These are phyloP conservation scores for Sporothrix dimorphospora DNA, from an alignment of 2,329 filamentous ascomycete genomes.

Conservation along the genomic window DNA sequence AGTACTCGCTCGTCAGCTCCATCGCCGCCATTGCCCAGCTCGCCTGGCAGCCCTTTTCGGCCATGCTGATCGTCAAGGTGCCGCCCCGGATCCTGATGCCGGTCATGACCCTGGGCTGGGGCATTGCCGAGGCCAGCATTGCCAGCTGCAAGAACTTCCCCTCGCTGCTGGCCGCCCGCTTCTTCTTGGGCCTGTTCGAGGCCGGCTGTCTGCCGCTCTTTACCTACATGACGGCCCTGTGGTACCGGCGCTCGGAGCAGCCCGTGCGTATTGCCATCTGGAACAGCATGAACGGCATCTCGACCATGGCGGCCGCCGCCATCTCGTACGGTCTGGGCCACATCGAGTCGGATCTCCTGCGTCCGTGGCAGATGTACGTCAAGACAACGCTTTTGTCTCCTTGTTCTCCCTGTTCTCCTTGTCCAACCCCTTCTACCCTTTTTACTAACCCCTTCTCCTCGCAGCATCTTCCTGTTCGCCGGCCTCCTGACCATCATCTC, in stretches of 20 bases:
- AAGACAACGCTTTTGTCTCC: not conserved
- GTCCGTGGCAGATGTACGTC: not conserved
- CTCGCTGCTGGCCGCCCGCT: slow-evolving; percentile 38
- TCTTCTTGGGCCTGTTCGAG: slow-evolving; percentile 44
- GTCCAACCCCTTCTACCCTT: too few species aligned
- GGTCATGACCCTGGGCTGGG: slow-evolving; percentile 50
- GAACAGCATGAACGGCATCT: slow-evolving; percentile 65
- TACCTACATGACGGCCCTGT: slow-evolving; percentile 52
- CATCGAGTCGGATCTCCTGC: not conserved
- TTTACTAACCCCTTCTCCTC: not conserved
- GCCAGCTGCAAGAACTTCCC: slow-evolving; percentile 38
- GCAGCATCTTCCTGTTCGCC: slow-evolving; percentile 62
- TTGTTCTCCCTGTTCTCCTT: too few species aligned
- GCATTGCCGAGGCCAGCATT: slow-evolving; percentile 46
- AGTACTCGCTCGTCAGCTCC: slow-evolving; percentile 61
- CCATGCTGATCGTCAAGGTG: slow-evolving; percentile 62
- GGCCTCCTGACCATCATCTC: slow-evolving; percentile 63
- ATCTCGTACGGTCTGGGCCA: slow-evolving; percentile 36
- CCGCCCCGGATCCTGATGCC: slow-evolving; percentile 64
- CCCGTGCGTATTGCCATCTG: slow-evolving; percentile 66
- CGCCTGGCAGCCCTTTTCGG: slow-evolving; percentile 63
- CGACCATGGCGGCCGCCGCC: slow-evolving; percentile 59
- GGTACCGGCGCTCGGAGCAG: slow-evolving; percentile 59
- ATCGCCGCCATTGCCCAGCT: slow-evolving; percentile 64
- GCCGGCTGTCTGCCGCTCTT: slow-evolving; percentile 50